Conservation (phyloP, 805 yeast species). For the Hanseniaspora hatyaiensis region DNA sequence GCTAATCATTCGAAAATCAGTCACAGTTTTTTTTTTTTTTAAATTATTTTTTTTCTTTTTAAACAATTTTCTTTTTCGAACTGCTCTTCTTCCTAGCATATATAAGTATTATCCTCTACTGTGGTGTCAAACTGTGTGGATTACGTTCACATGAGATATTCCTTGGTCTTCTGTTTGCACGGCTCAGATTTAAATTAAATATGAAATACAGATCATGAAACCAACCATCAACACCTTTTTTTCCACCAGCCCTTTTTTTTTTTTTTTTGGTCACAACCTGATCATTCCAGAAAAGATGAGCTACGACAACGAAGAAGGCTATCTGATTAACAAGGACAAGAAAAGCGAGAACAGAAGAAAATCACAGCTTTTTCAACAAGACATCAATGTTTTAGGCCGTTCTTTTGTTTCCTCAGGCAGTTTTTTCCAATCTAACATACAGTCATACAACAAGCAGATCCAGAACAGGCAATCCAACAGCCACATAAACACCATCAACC, state of each 20-base stretch:
- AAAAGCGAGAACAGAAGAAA: neutral
- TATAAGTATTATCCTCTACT: too few relatives aligned
- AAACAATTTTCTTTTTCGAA: too few relatives aligned
- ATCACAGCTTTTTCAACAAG: neutral
- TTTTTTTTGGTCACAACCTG: too few relatives aligned
- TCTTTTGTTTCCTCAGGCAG: slow-evolving; percentile 13
- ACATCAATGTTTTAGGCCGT: slow-evolving; percentile 9
- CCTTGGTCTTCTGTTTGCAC: too few relatives aligned
- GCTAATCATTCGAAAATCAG: too few relatives aligned
- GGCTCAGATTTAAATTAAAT: too few relatives aligned
- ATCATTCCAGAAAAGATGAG: neutral
- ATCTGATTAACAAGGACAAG: neutral
- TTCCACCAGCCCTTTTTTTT: neutral
- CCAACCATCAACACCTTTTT: neutral
- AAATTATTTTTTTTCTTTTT: too few relatives aligned
- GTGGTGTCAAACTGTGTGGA: too few relatives aligned
- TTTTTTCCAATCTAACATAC: slow-evolving; percentile 5
- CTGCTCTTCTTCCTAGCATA: too few relatives aligned
- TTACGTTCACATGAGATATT: too few relatives aligned
- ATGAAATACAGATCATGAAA: neutral
- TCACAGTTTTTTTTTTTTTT: too few relatives aligned
- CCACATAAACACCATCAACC: too few relatives aligned
- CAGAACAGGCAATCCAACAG: slow-evolving; percentile 3
- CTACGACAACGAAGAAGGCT: neutral
- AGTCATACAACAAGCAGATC: neutral